phyloP scores from a whole-genome alignment of 2,329 filamentous ascomycete genomes.

The Claviceps quebecensis region DNA sequence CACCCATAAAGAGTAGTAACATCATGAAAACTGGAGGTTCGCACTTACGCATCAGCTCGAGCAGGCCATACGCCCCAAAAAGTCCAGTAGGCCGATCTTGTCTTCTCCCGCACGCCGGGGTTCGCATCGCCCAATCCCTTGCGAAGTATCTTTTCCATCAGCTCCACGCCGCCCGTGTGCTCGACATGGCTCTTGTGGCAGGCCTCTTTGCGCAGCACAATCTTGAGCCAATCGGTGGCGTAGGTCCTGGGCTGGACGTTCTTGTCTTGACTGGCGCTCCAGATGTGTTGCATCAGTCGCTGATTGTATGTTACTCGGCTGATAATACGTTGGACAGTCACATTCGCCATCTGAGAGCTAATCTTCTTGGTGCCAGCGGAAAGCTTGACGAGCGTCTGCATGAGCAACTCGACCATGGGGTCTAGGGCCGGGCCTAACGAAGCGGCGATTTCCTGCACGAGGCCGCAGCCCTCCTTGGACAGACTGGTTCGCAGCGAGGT shows the following conservation, averaged over 20 bases:
- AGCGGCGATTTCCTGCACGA: conserved; percentile 73
- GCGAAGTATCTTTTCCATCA: conserved; percentile 77
- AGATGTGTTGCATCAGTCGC: conserved; percentile 76
- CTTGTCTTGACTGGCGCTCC: conserved; percentile 75
- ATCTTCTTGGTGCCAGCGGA: conserved; percentile 89
- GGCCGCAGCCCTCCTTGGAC: conserved; percentile 69
- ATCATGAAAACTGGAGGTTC: too few relatives aligned
- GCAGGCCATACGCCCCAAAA: conserved; percentile 68
- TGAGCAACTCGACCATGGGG: conserved; percentile 74
- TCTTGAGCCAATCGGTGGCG: conserved; percentile 71
- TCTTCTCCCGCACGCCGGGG: conserved; percentile 75
- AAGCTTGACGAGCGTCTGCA: conserved; percentile 82
- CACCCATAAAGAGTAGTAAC: too few relatives aligned
- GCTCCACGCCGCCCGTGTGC: conserved; percentile 67
- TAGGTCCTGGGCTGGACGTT: conserved; percentile 77
- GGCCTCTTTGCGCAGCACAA: conserved; percentile 61
- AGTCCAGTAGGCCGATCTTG: conserved; percentile 74
- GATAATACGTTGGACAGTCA: conserved; percentile 68
- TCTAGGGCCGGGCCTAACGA: conserved; percentile 68
- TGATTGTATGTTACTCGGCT: conserved; percentile 64
- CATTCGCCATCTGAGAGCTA: conserved; percentile 67
- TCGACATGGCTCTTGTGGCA: conserved; percentile 73
- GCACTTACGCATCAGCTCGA: conserved; percentile 55
- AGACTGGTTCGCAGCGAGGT: conserved; percentile 79
- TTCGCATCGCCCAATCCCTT: conserved; percentile 84